phyloP scores from a whole-genome alignment of 2,329 filamentous ascomycete species.

The Aurifilum marmelostoma region DNA sequence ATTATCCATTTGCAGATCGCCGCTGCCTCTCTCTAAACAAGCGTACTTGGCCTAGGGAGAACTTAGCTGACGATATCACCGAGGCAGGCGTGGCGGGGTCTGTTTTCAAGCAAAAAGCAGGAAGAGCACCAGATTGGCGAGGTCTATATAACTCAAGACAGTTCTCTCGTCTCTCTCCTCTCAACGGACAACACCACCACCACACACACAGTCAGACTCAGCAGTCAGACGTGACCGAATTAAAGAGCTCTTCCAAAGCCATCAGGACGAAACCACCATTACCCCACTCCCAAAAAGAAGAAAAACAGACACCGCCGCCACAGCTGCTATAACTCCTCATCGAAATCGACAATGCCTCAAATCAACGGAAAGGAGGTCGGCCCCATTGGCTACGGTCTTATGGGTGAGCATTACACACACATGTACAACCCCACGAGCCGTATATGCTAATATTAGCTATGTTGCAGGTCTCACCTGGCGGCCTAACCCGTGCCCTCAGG shows the following conservation, averaged over 20 bases:
- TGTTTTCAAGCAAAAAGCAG: background rate
- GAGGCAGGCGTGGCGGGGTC: background rate
- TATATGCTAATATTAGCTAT: background rate
- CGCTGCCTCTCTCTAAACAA: background rate
- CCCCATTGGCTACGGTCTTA: conserved; percentile 38
- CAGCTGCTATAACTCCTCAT: background rate
- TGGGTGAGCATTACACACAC: conserved; percentile 33
- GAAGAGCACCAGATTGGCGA: background rate
- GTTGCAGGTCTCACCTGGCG: conserved; percentile 49
- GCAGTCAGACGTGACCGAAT: background rate
- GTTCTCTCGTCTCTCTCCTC: too few relatives aligned
- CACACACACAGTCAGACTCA: background rate
- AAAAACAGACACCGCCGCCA: too few relatives aligned
- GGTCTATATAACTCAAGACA: background rate
- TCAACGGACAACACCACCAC: background rate
- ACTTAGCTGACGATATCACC: background rate
- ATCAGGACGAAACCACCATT: background rate
- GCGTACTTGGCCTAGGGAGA: background rate
- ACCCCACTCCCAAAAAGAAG: too few relatives aligned
- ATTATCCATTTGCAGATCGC: background rate
- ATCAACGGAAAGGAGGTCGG: conserved; percentile 37
- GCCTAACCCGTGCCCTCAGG: conserved; percentile 43
- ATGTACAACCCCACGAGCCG: background rate
- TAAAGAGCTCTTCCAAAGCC: background rate
- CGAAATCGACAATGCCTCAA: conserved; percentile 34